Percentiles rank a stretch among this genome's conserved stretches.
These are phyloP conservation scores for Yarrowia osloensis DNA, from an alignment of 805 yeast genomes.

Conservation along the genomic window DNA sequence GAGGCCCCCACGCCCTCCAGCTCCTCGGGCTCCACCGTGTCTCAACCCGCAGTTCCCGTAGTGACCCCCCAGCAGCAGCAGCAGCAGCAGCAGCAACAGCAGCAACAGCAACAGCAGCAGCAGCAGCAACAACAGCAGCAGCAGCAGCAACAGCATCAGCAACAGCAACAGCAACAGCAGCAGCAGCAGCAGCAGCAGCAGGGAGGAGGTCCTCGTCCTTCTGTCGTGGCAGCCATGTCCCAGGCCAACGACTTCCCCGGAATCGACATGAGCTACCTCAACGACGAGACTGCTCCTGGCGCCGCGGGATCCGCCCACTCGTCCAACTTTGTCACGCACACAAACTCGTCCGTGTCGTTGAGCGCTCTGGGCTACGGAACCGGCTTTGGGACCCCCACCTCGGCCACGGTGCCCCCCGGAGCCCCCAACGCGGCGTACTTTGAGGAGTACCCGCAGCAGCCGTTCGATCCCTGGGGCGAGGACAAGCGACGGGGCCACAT, in stretches of 20 bases:
- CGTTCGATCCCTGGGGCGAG: constrained; percentile 26
- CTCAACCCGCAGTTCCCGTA: not conserved
- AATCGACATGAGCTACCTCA: constrained; percentile 25
- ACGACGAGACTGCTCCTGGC: constrained; percentile 11
- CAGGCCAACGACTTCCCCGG: constrained; percentile 27
- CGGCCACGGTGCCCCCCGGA: constrained; percentile 13
- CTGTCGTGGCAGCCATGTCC: constrained; percentile 17
- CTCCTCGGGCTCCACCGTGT: not conserved
- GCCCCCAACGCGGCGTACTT: constrained; percentile 20
- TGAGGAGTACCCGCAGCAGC: constrained; percentile 27
- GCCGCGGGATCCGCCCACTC: constrained; percentile 5
- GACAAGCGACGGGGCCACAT: constrained; percentile 20
- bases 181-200: not conserved
- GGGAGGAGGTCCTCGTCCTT: not conserved
- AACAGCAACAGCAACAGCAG: not conserved
- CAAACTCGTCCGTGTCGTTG: constrained; percentile 25
- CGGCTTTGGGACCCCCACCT: constrained; percentile 2
- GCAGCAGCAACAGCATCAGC: not conserved
- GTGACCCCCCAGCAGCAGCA: not conserved
- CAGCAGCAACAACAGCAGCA: not conserved
- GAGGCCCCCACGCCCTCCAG: constrained; percentile 17
- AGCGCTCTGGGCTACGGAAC: constrained; percentile 14
- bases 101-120: not conserved
- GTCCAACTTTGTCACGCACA: constrained; percentile 16
- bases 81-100: not conserved